These are phyloP conservation scores for Conoideocrella luteorostrata DNA, from an alignment of 2,329 filamentous ascomycete genomes.

Conservation along the genomic window DNA sequence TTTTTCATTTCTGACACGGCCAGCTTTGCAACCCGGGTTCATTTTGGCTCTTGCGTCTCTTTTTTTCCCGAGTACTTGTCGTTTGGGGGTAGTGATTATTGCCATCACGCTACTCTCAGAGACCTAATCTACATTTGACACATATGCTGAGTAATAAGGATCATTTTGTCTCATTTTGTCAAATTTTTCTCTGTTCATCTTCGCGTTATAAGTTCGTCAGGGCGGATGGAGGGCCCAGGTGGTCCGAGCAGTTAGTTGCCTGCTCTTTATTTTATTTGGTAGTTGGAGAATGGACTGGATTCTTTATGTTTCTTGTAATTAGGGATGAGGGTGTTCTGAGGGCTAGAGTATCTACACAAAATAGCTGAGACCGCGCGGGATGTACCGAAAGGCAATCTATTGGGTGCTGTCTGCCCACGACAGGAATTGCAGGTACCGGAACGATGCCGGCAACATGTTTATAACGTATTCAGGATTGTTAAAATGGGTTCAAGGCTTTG, in stretches of 20 bases:
- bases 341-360: not conserved
- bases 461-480: not conserved
- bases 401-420: not conserved
- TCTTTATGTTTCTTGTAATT: conserved; percentile 8
- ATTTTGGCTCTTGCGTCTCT: conserved; percentile 23
- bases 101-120: conserved; percentile 19
- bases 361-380: not conserved
- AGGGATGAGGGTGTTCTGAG: conserved; percentile 2
- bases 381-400: not conserved
- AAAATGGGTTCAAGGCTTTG: not conserved
- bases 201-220: conserved; percentile 4
- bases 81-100: conserved; percentile 2
- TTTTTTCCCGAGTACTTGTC: conserved; percentile 16
- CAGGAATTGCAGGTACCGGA: too few relatives aligned
- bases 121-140: conserved; percentile 23
- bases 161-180: conserved; percentile 16
- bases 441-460: not conserved
- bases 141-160: conserved; percentile 20
- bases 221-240: conserved; percentile 22
- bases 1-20: conserved; percentile 17
- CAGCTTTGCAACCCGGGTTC: conserved; percentile 22
- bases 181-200: conserved; percentile 16
- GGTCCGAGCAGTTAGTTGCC: conserved; percentile 19
- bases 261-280: not conserved
- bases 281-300: conserved; percentile 6